These are phyloP conservation scores for Ophioceras dolichostomum DNA, from an alignment of 2,329 filamentous ascomycete genomes.

Conservation along the genomic window DNA sequence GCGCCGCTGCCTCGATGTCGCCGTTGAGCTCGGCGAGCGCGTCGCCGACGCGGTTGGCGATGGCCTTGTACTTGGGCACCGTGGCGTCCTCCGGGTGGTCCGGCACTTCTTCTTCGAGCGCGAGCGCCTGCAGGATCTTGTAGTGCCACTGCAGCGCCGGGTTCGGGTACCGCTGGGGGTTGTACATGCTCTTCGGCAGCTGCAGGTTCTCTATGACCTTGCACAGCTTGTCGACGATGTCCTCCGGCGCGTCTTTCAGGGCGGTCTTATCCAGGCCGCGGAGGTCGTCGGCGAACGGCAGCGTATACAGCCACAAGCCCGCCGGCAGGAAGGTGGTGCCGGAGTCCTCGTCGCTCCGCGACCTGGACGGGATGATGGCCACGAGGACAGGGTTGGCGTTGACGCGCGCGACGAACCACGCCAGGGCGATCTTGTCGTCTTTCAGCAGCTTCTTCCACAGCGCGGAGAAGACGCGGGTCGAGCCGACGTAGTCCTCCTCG, in stretches of 20 bases:
- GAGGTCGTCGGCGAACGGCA: conserved; percentile 85
- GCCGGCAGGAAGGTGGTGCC: conserved; percentile 63
- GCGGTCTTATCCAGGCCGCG: conserved; percentile 52
- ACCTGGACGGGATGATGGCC: conserved; percentile 66
- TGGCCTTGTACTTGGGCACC: conserved; percentile 71
- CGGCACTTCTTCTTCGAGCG: conserved; percentile 82
- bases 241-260: conserved; percentile 47
- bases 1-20: conserved; percentile 46
- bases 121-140: conserved; percentile 80
- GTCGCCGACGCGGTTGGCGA: conserved; percentile 74
- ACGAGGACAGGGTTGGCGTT: conserved; percentile 73
- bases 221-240: conserved; percentile 71
- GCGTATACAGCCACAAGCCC: conserved; percentile 76
- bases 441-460: conserved; percentile 77
- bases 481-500: conserved; percentile 81
- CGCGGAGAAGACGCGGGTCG: conserved; percentile 83
- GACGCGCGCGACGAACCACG: conserved; percentile 76
- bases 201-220: conserved; percentile 74
- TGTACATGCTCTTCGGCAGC: conserved; percentile 73
- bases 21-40: conserved; percentile 69
- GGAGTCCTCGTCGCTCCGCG: conserved; percentile 49
- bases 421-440: conserved; percentile 69
- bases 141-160: conserved; percentile 96
- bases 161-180: conserved; percentile 82
- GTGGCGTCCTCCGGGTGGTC: conserved; percentile 66